Base-by-base conservation (phyloP, 805 yeast species). In the Pichia nakasei region DNA sequence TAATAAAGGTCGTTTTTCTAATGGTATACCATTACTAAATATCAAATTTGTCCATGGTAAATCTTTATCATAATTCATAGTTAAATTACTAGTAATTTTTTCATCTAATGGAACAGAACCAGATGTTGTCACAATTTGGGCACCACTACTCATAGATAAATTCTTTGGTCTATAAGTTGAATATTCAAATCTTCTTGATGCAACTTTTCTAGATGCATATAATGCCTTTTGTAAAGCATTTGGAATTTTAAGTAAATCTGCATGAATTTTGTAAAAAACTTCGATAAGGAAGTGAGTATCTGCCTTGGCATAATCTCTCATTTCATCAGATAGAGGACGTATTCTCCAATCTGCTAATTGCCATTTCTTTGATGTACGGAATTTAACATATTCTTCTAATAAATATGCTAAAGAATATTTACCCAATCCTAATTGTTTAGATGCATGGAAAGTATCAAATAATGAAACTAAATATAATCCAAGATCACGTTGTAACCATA, bases 291-390 rank as follows among this genome's bases (percentile, higher is more conserved):
- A 93, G 62, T 93, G 98, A 0, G 98, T 93, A 63, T 93, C 98
- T 0, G 96, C 84, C 50, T 95, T 74, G 0, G 98, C 98, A 60
- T 93, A 93, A 15, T 82, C 76, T 48, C 70, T 63, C 89, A 93
- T 82, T 33, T 85, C 78, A 9, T 67, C 60, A 1, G 85, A 74
- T 41, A 93, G 65, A 0, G 98, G 98, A 51, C 98, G 73, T 7
- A 82, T 65, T 59, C 98, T 76, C 98, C 98, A 93, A 63, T 93
- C 98, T 1, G 97, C 95, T 48, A 89, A 66, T 64, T 93, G 99
- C 64, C 89, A 93, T 64, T 89, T 85, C 56, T 93, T 93, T 13
- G 96, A 85, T 0, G 98, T 88, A 50, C 78, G 79, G 63, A 93
- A 93, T 37, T 76, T 71, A 3, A 93, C 95, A 61, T 72, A 86